These are phyloP conservation scores for Colletotrichum navitas DNA, from an alignment of 2,329 filamentous ascomycete species.

Conservation along the genomic window DNA sequence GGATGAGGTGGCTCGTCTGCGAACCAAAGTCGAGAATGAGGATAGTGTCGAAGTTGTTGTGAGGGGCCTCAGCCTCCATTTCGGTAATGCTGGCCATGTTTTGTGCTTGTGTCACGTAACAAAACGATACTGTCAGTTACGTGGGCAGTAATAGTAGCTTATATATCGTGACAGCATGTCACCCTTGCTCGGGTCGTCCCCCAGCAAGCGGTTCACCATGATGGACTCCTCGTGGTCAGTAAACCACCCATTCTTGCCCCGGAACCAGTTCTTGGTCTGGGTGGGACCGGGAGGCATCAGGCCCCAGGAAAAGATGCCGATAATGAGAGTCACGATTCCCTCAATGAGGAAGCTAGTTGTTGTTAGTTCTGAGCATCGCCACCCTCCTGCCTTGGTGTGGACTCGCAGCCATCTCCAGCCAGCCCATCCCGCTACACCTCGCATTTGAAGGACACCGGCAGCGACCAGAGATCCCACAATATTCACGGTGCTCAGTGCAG, in stretches of 20 bases:
- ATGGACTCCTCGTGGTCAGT: conserved; percentile 71
- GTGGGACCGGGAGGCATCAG: conserved; percentile 61
- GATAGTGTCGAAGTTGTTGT: conserved; percentile 67
- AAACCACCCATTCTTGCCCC: conserved; percentile 72
- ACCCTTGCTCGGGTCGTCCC: conserved; percentile 72
- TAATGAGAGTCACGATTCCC: conserved; percentile 54
- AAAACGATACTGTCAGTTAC: too few relatives aligned
- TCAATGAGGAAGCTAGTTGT: conserved; percentile 63
- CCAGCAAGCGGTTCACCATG: conserved; percentile 70
- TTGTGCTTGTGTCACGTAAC: conserved; percentile 59
- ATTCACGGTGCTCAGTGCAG: conserved; percentile 45
- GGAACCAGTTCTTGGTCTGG: conserved; percentile 67
- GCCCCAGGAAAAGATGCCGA: conserved; percentile 59
- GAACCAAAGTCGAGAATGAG: conserved; percentile 79
- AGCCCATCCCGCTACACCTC: conserved; percentile 53
- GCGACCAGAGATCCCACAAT: conserved; percentile 62
- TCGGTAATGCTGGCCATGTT: conserved; percentile 26
- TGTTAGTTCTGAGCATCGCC: neutral
- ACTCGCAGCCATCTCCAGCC: conserved; percentile 58
- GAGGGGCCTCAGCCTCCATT: conserved; percentile 50
- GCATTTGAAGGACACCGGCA: conserved; percentile 51
- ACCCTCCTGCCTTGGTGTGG: neutral
- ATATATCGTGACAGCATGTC: too few relatives aligned
- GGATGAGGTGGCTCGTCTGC: conserved; percentile 81
- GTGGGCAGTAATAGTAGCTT: too few relatives aligned